Evolutionary conservation across 2,329 filamentous ascomycete genomes (phyloP).

Genomic region (Hypoxylon sp.): DNA sequence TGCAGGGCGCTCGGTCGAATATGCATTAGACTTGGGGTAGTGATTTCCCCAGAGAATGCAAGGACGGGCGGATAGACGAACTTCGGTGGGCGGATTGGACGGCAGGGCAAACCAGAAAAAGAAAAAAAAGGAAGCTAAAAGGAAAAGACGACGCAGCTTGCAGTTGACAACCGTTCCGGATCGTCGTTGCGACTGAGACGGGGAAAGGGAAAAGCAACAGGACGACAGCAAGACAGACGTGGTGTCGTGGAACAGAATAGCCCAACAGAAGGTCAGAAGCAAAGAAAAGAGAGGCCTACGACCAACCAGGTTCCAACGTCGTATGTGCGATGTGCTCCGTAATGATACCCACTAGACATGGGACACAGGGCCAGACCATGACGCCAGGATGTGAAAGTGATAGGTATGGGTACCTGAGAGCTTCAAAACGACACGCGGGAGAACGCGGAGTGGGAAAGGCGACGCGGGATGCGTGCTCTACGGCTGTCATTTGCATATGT

Average conservation of each 20-base stretch:
- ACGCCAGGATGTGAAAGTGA: conserved; percentile 39
- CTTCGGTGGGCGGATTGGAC: conserved; percentile 6
- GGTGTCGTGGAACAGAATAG: conserved; percentile 23
- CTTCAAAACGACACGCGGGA: conserved; percentile 18
- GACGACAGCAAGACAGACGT: conserved; percentile 25
- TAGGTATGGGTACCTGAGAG: conserved; percentile 19
- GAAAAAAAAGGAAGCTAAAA: conserved; percentile 26
- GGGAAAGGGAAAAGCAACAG: conserved; percentile 23
- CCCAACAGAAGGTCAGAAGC: conserved; percentile 37
- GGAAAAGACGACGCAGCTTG: conserved; percentile 24
- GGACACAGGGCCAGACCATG: conserved; percentile 42
- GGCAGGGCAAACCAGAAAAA: conserved; percentile 31
- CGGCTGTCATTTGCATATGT: conserved; percentile 20
- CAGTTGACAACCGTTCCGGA: conserved; percentile 32
- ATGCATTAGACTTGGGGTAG: conserved; percentile 35
- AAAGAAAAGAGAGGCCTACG: conserved; percentile 37
- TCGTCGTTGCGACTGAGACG: conserved; percentile 36
- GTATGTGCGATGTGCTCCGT: conserved; percentile 38
- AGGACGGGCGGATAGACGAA: conserved; percentile 25
- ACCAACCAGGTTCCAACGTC: conserved; percentile 43
- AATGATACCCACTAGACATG: conserved; percentile 42
- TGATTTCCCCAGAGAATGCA: conserved; percentile 45
- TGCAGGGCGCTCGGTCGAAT: conserved; percentile 35
- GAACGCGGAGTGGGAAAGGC: conserved; percentile 31
- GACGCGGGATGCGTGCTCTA: conserved; percentile 31